Base-by-base conservation (phyloP, 2,329 filamentous ascomycete species). In the Fusarium torreyae region DNA sequence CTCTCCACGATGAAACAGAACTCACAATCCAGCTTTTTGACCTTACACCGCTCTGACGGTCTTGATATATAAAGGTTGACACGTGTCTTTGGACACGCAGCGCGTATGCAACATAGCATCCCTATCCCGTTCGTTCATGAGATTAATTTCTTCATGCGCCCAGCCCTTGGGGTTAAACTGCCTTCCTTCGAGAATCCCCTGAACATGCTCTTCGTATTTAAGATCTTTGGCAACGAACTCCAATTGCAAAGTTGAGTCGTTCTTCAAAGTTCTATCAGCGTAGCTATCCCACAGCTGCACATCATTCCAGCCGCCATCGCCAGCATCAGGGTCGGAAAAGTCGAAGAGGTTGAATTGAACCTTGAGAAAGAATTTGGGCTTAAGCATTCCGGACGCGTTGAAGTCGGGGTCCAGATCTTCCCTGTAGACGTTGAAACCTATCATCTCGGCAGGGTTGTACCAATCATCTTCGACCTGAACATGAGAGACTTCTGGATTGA, bases 271-370 rank as follows among this genome's bases (percentile, higher is more conserved):
- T 7, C 45, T 11, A 2, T 52, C 31, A 5, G 56, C 56, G 33
- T 39, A 53, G 18, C 18, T 24, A 33, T 62, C 54, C 52, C 58
- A 62, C 15, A 10, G 5, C 6, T 52, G 33, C 14, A 57, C 36
- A n/a, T 7, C 45, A 14, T 63, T 57, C 2, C 6, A 20, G 7
- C 40, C 34, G 6, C 34, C 22, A 33, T 48, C 42, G 13, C 40
- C 48, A 11, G 17, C 36, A 6, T 63, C 45, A 2, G 9, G 59
- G n/a, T 52, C 53, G 13, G 18, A 42, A 20, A 40, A 48, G 20
- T 57, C 53, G 31, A 63, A 63, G 14, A 57, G 17, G 34, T 63
- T 63, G 53, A 52, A 46, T 20, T 63, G 59, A 26, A 59, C 11
- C 20, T 20, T 14, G 4, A 40, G 18, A 5, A 6, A 13, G 38